Conservation (phyloP, 2,329 filamentous ascomycete genomes). For the Stemphylium lycopersici region DNA sequence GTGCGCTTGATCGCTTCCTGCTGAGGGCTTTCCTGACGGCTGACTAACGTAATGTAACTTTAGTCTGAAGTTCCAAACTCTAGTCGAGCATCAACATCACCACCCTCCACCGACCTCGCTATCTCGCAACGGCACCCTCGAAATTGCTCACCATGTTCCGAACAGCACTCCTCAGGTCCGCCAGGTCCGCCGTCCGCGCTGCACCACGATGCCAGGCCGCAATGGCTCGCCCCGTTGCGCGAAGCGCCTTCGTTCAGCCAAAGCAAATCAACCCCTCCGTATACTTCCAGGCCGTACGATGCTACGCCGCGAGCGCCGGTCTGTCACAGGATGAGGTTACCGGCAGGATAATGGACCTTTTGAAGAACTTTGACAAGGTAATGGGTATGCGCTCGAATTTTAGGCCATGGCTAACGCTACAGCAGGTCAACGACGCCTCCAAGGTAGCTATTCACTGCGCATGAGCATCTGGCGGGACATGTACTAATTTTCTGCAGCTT, state of each 20-base stretch:
- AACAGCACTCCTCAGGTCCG: slow-evolving; percentile 80
- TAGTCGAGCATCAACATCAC: slow-evolving; percentile 33
- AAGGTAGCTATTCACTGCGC: slow-evolving; percentile 55
- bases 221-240: slow-evolving; percentile 66
- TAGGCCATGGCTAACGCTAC: slow-evolving; percentile 33
- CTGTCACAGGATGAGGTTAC: slow-evolving; percentile 85
- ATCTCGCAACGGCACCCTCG: slow-evolving; percentile 24
- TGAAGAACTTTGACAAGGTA: slow-evolving; percentile 98
- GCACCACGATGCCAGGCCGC: slow-evolving; percentile 50
- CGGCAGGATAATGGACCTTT: slow-evolving; percentile 87
- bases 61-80: slow-evolving; percentile 27
- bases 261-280: slow-evolving; percentile 67
- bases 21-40: slow-evolving; percentile 11
- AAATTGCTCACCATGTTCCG: slow-evolving; percentile 76
- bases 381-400: slow-evolving; percentile 37
- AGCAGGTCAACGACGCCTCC: slow-evolving; percentile 66
- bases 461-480: not conserved
- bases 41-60: slow-evolving; percentile 26
- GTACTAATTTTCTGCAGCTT: slow-evolving; percentile 65
- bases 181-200: slow-evolving; percentile 59
- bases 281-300: slow-evolving; percentile 73
- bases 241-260: slow-evolving; percentile 66
- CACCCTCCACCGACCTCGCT: slow-evolving; percentile 33
- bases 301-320: slow-evolving; percentile 83
- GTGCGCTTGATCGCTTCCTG: slow-evolving; percentile 5